Conservation (phyloP, 140 eudicot genomes). For the Flaveria floridana region DNA sequence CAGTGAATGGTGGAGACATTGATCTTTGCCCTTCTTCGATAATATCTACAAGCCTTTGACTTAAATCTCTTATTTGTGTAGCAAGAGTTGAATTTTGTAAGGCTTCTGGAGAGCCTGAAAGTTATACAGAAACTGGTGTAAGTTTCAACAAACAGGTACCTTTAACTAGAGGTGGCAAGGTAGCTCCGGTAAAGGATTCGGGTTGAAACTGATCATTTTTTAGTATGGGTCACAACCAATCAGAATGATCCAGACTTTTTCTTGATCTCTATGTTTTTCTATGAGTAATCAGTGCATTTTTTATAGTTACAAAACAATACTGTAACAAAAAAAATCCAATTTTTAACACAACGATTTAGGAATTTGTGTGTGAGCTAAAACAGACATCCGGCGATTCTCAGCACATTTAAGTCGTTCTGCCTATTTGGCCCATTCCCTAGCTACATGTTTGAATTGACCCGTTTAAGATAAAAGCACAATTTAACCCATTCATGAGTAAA, state of each 20-base stretch:
- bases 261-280: not conserved
- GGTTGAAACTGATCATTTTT: not conserved
- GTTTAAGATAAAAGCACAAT: conserved; percentile 22
- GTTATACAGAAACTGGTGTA: conserved; percentile 20
- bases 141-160: conserved; percentile 19
- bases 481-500: conserved; percentile 2
- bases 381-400: not conserved
- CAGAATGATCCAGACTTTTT: not conserved
- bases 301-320: not conserved
- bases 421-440: conserved; percentile 6
- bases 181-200: not conserved
- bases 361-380: not conserved
- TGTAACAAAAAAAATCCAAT: not conserved
- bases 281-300: not conserved
- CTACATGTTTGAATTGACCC: not conserved
- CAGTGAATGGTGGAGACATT: conserved; percentile 52
- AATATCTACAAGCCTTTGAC: conserved; percentile 49
- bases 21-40: conserved; percentile 58
- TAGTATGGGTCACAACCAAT: not conserved
- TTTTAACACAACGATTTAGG: not conserved
- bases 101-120: conserved; percentile 55
- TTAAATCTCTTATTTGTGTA: conserved; percentile 54
- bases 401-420: not conserved
- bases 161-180: conserved; percentile 5
- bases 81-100: conserved; percentile 51